A percentile compares a stretch with the other conserved stretches of the same genome.
Evolutionary conservation across 805 yeast species (phyloP).

Genomic region (Kockiozyma suomiensis): DNA sequence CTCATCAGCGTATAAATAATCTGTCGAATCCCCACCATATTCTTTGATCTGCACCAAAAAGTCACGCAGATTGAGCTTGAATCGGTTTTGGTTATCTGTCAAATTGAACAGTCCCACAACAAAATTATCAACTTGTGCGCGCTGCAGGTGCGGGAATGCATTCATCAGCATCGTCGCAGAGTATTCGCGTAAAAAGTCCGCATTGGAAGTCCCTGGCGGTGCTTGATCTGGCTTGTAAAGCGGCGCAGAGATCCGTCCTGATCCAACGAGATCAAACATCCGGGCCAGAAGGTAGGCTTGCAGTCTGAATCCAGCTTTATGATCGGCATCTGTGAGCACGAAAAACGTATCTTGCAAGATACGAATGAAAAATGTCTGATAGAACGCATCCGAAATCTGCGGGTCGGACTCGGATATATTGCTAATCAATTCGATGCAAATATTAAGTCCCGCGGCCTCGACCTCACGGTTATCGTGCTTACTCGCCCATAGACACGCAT

Average conservation of each 20-base stretch:
- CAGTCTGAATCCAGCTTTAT: slow-evolving; percentile 89
- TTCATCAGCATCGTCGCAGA: slow-evolving; percentile 75
- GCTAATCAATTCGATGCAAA: slow-evolving; percentile 78
- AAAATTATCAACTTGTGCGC: slow-evolving; percentile 80
- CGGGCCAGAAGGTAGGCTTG: slow-evolving; percentile 85
- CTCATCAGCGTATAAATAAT: slow-evolving; percentile 92
- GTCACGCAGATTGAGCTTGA: slow-evolving; percentile 86
- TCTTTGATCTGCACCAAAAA: slow-evolving; percentile 95
- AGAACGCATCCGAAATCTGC: slow-evolving; percentile 83
- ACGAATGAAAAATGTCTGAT: slow-evolving; percentile 83
- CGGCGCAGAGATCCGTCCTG: slow-evolving; percentile 72
- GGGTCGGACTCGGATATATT: slow-evolving; percentile 78
- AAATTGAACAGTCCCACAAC: slow-evolving; percentile 69
- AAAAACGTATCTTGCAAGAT: slow-evolving; percentile 89
- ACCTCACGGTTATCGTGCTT: slow-evolving; percentile 97
- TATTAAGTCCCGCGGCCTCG: slow-evolving; percentile 84
- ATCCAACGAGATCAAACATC: slow-evolving; percentile 80
- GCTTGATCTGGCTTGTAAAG: slow-evolving; percentile 79
- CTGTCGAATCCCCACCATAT: slow-evolving; percentile 93
- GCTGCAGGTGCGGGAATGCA: slow-evolving; percentile 91
- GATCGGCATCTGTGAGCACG: slow-evolving; percentile 95
- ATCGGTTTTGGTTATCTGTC: slow-evolving; percentile 72
- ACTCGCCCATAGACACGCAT: slow-evolving; percentile 97
- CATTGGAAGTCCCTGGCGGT: slow-evolving; percentile 81
- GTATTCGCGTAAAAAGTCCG: slow-evolving; percentile 75